Conservation (phyloP, 768 basidiomycete genomes). For the Mycena galericulata region DNA sequence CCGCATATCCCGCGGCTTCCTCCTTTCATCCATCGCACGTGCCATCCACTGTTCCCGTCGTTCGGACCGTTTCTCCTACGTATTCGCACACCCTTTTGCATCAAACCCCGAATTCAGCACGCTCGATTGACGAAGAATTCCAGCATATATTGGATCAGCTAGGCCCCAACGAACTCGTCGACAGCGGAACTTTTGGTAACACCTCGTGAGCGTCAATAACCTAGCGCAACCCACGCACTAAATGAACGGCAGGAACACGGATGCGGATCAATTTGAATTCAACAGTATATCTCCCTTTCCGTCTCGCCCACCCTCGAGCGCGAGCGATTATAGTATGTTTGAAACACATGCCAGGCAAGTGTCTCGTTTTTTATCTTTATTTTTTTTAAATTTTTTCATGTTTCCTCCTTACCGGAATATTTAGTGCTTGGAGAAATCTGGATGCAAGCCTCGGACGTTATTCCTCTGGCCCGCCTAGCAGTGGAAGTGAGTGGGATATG, state of each 20-base stretch:
- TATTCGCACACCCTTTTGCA: constrained; percentile 8
- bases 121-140: constrained; percentile 5
- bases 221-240: not conserved
- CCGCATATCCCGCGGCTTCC: no score
- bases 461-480: constrained; percentile 4
- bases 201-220: constrained; percentile 8
- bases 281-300: constrained; percentile 12
- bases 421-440: constrained; percentile 4
- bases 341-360: not conserved
- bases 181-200: constrained; percentile 11
- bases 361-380: not conserved
- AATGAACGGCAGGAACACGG: constrained; percentile 1
- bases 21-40: constrained; percentile 9
- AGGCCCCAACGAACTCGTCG: constrained; percentile 1
- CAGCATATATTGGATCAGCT: constrained; percentile 12
- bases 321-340: constrained; percentile 16
- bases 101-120: constrained; percentile 5
- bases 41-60: constrained; percentile 1
- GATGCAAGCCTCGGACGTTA: constrained; percentile 3
- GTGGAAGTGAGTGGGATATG: constrained; percentile 16
- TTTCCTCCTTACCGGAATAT: not conserved
- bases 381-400: no score
- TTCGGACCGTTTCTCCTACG: constrained; percentile 6
- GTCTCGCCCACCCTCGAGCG: constrained; percentile 19
- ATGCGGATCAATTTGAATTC: constrained; percentile 7